phyloP scores from a whole-genome alignment of 768 basidiomycete species.

The Kwoniella europaea region DNA sequence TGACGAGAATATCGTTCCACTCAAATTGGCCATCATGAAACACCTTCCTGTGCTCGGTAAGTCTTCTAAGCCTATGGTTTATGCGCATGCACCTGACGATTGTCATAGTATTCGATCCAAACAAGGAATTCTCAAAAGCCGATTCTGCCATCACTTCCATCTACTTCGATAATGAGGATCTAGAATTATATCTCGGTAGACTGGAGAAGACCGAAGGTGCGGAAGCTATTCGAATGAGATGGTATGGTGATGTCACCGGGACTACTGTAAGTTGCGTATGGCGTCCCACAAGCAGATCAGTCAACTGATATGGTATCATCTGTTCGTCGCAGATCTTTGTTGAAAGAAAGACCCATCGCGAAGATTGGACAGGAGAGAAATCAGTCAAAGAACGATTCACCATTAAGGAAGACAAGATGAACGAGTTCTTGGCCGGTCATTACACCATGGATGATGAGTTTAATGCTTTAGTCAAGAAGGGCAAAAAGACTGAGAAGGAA shows the following conservation, averaged over 20 bases:
- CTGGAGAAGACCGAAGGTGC: conserved; percentile 99
- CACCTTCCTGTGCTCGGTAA: conserved; percentile 91
- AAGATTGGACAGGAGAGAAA: conserved; percentile 99
- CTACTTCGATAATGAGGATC: conserved; percentile 94
- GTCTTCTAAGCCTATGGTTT: conserved; percentile 29
- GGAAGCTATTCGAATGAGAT: conserved; percentile 91
- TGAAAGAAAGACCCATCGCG: conserved; percentile 71
- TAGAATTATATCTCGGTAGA: conserved; percentile 94
- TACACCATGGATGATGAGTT: conserved; percentile 94
- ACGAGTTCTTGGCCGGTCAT: conserved; percentile 85
- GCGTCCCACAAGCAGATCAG: no score
- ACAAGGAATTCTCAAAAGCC: conserved; percentile 86
- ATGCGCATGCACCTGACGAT: not conserved
- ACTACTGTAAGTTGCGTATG: conserved; percentile 69
- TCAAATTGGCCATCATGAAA: conserved; percentile 89
- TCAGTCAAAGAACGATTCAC: conserved; percentile 96
- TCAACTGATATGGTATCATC: no score
- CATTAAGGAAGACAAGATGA: conserved; percentile 90
- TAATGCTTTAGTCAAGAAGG: conserved; percentile 78
- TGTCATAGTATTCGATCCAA: conserved; percentile 79
- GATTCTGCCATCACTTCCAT: conserved; percentile 95
- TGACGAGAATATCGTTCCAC: conserved; percentile 88
- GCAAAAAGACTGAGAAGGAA: conserved; percentile 90
- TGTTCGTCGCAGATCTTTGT: conserved; percentile 57
- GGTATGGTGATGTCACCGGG: conserved; percentile 88